phyloP scores from a whole-genome alignment of 2,329 filamentous ascomycete species.

The Trichoderma atrobrunneum region DNA sequence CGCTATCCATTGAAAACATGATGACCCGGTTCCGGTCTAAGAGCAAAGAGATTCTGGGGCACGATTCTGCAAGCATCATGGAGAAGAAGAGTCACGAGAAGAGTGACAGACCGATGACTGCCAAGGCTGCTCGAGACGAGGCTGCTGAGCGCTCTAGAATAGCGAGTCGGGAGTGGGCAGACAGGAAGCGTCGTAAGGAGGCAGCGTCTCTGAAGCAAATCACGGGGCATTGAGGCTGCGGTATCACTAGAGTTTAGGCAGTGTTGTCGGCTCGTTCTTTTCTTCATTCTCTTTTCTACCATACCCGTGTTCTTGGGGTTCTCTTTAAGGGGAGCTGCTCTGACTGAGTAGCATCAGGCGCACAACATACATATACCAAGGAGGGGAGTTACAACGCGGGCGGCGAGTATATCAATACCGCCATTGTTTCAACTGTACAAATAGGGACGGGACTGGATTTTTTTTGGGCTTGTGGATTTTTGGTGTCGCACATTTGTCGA shows the following conservation, averaged over 20 bases:
- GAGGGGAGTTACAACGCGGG: neutral
- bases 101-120: constrained; percentile 51
- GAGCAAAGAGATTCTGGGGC: constrained; percentile 52
- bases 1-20: constrained; percentile 49
- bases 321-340: neutral
- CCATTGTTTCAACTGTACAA: neutral
- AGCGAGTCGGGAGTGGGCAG: constrained; percentile 61
- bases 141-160: constrained; percentile 60
- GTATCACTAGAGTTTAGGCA: neutral
- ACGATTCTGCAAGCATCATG: constrained; percentile 46
- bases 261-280: neutral
- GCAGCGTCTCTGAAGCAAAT: constrained; percentile 9
- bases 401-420: neutral
- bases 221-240: neutral
- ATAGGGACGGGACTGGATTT: neutral
- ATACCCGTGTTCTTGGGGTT: neutral
- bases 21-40: constrained; percentile 49
- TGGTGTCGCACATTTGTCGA: neutral
- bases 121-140: constrained; percentile 55
- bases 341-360: neutral
- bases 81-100: constrained; percentile 52
- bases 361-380: neutral
- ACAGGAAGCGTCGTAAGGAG: constrained; percentile 51
- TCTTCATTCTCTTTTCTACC: neutral
- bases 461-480: neutral